Conservation (phyloP, 2,329 filamentous ascomycete species). For the Claviceps cyperi region DNA sequence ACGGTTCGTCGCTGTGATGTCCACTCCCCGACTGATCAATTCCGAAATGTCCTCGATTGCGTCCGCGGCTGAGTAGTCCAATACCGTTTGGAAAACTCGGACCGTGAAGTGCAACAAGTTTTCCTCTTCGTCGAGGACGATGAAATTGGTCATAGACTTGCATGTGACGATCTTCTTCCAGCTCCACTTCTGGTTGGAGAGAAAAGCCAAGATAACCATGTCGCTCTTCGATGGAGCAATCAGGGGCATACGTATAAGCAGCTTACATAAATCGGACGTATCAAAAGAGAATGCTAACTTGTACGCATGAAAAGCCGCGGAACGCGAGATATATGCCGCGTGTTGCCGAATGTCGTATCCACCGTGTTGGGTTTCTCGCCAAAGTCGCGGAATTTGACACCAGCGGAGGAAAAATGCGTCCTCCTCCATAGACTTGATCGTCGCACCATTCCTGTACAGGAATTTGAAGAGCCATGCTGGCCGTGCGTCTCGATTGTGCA, state of each 20-base stretch:
- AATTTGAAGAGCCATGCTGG: conserved; percentile 1
- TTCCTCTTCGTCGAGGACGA: background rate
- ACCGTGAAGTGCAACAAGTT: background rate
- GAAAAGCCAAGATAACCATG: background rate
- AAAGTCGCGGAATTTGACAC: background rate
- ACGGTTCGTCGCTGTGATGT: background rate
- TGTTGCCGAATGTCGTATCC: background rate
- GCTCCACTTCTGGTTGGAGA: background rate
- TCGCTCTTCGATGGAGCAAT: background rate
- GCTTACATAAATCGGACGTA: background rate
- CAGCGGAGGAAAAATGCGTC: background rate
- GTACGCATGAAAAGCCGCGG: background rate
- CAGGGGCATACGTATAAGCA: background rate
- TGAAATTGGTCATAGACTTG: background rate
- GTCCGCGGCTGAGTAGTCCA: background rate
- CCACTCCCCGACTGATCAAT: background rate
- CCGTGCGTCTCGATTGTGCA: background rate
- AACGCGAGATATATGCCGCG: background rate
- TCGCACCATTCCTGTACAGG: background rate
- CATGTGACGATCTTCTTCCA: background rate
- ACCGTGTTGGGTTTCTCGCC: background rate
- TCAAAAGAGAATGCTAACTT: background rate
- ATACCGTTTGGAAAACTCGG: background rate
- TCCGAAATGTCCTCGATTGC: background rate
- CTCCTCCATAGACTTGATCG: background rate